Evolutionary conservation across 495 filamentous ascomycete species (phyloP), one percentile per base, ranked within the genome.

Genomic region (Neurospora sp.): DNA sequence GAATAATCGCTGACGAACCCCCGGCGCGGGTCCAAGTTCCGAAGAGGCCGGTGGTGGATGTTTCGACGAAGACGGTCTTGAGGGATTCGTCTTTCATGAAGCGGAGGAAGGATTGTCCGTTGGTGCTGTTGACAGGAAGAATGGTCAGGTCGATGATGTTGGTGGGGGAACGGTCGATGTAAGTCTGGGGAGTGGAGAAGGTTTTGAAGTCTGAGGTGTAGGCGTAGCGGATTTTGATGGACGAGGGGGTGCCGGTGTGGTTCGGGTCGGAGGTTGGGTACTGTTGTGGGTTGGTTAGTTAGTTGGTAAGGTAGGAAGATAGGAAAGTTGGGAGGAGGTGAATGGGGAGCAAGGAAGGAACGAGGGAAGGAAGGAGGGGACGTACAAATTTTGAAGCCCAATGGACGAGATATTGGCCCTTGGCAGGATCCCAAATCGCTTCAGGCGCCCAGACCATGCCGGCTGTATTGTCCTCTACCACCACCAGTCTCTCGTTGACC

Each of bases 391-490:
- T 86, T 4, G 83, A 85, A 8, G 86, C 85, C 86, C 86, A 88
- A 72, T 86, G 82, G 31, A 88, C 86, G 2, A 87, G 76, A 62
- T 87, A 88, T 83, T 84, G 71, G 46, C 82, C 78, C 75, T 86
- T 86, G 2, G 79, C 77, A 0, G 83, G 79, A 72, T 88, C 84
- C 86, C 86, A 87, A 69, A 87, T 84, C 0, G 86, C 86, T 62
- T 85, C 85, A 1, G 86, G 86, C 14, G 86, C 86, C 86, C 86
- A 88, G 0, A 88, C 86, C 86, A 88, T 88, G 14, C 86, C 86
- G 4, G 85, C 86, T 5, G 79, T 85, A 12, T 75, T 74, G 59
- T 86, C 83, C 73, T 88, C 85, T 2, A 87, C 85, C 2, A 75
- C 77, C 2, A 87, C 85, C 9, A 88, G 73, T 14, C 86, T 78